Evolutionary conservation across 805 yeast genomes (phyloP), one percentile per base, ranked within the genome.

Genomic region (Nakazawaea ernobii): DNA sequence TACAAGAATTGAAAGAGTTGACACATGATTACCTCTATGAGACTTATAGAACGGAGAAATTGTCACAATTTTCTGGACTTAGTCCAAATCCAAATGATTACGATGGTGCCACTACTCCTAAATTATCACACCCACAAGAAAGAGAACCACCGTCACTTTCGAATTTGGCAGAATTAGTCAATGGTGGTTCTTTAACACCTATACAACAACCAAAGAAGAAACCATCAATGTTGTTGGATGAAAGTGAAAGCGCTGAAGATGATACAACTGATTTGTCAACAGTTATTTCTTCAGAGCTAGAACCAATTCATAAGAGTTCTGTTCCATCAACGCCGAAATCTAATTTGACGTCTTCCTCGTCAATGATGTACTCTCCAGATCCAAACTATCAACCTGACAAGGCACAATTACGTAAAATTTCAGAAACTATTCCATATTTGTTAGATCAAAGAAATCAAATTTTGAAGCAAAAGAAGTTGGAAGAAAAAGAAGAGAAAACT

Each of bases 351-450:
- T 26, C 52, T 24, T 57, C 66, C 3, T 59, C 65, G 1, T 53
- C 59, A 13, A 42, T 53, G 5, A 36, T 46, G 38, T 51, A 53
- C 10, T 55, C 62, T 24, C 65, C 66, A 11, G 47, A 33, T 26
- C 48, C 53, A 11, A 45, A 46, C 32, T 52, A 56, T 24, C 48
- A 30, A 43, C 58, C 60, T 37, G 75, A 75, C 44, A 76, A 87
- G 53, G 73, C 73, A 53, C 86, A 84, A 63, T 68, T 86, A 53
- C 73, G 95, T 59, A 86, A 82, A 59, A 80, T 86, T 48, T 82
- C 90, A 38, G 92, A 85, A 59, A 86, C 94, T 1, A 87, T 86
- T 24, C 95, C 95, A n/a, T 86, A 86, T 55, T 84, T 85, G 32
- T 68, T 86, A 52, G 77, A 87, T 60, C 92, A 86, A 62, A 92